Conservation (phyloP, 768 basidiomycete species). For the Termitomyces sp. region DNA sequence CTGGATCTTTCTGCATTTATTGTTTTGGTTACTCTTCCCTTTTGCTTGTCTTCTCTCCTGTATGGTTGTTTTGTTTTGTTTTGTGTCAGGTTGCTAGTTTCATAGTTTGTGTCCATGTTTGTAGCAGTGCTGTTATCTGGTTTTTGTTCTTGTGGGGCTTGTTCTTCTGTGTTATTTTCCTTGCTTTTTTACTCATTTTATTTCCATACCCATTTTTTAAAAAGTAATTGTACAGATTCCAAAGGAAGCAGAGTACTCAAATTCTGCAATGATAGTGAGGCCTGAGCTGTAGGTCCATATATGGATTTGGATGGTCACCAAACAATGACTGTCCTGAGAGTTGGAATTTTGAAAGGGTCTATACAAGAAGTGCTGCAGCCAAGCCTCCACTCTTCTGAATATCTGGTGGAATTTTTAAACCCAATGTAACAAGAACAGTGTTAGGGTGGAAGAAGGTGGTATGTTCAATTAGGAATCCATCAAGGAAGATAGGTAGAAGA, state of each 20-base stretch:
- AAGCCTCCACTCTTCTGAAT: constrained; percentile 24
- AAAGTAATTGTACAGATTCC: constrained; percentile 38
- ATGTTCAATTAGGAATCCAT: constrained; percentile 40
- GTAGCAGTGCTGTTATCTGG: no score
- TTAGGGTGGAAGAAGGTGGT: constrained; percentile 47
- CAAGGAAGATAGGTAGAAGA: constrained; percentile 39
- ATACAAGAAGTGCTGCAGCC: constrained; percentile 40
- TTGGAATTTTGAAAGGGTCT: constrained; percentile 25
- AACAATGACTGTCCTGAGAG: constrained; percentile 10
- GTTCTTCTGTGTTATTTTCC: no score
- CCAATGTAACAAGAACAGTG: constrained; percentile 24
- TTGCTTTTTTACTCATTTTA: no score
- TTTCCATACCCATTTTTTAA: constrained; percentile 17
- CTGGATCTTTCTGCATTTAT: no score
- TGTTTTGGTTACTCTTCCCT: no score
- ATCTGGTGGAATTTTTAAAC: constrained; percentile 35
- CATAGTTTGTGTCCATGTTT: no score
- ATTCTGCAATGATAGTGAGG: constrained; percentile 33
- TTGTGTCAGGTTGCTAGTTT: no score
- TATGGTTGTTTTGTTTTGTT: no score
- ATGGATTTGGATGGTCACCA: constrained; percentile 11
- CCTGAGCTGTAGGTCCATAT: constrained; percentile 17
- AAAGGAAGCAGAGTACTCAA: constrained; percentile 42
- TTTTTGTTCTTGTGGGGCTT: no score
- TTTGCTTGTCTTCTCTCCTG: no score